Base-by-base conservation (phyloP, 225 moss, liverwort and hornwort species). In the Lunularia cruciata region DNA sequence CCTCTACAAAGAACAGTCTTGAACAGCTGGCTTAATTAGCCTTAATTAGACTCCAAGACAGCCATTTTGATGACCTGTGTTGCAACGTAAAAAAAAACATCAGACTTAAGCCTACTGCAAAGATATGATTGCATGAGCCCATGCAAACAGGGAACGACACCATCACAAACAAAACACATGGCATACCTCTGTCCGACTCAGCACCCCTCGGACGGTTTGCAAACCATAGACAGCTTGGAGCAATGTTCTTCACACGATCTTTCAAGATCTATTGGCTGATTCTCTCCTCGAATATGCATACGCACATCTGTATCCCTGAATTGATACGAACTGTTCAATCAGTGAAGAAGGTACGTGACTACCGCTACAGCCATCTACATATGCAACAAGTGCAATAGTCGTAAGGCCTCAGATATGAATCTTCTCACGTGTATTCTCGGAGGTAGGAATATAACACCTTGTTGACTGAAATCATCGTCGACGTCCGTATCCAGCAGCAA, bases 401-500 rank as follows among this genome's bases (percentile, higher is more conserved):
- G 23, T 12, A 67, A 36, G 13, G 5, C 49, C 9, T 8, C 49
- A 51, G 20, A 51, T 8, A 8, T 12, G 49, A 20, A 51, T n/a
- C n/a, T n/a, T n/a, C n/a, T n/a, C n/a, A n/a, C n/a, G n/a, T n/a
- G n/a, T n/a, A n/a, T n/a, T n/a, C n/a, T n/a, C n/a, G n/a, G n/a
- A n/a, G n/a, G 13, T 8, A 51, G 49, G 20, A 23, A 28, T 13
- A 20, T n/a, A 23, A 35, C 14, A 67, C 67, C 32, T 33, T 49
- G 18, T 19, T 49, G n/a, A 48, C 0, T 12, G 27, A 51, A 32
- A 56, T 54, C 73, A 82, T 64, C 96, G 83, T 72, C 96, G 86
- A 53, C 92, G 84, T 63, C 86, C 86, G 47, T 86, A 85, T 43
- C 94, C 96, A 71, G 89, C 96, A 49, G 96, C 96, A 83, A 92